phyloP scores from a whole-genome alignment of 495 filamentous ascomycete species.

The Aspergillus kassunensis region DNA sequence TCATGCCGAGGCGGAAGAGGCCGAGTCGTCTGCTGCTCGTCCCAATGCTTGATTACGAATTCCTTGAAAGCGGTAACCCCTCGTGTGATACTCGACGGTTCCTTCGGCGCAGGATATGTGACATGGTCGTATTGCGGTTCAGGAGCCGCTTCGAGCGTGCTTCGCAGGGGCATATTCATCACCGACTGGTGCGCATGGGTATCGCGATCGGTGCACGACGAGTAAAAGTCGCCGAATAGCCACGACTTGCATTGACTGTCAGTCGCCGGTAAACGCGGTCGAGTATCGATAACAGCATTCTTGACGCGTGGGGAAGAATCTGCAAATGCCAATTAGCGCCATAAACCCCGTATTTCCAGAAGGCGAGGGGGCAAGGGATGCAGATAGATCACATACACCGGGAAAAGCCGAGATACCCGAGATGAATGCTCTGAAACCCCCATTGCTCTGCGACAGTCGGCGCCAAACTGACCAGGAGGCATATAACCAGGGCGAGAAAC shows the following conservation, averaged over 20 bases:
- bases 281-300: slow-evolving; percentile 16
- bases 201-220: slow-evolving; percentile 6
- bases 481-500: slow-evolving; percentile 35
- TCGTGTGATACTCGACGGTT: slow-evolving; percentile 28
- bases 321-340: slow-evolving; percentile 2
- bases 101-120: slow-evolving; percentile 19
- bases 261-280: slow-evolving; percentile 10
- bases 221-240: slow-evolving; percentile 11
- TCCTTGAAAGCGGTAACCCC: slow-evolving; percentile 34
- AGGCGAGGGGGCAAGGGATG: not conserved
- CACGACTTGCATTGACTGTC: slow-evolving; percentile 16
- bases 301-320: slow-evolving; percentile 15
- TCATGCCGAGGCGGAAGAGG: slow-evolving; percentile 24
- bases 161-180: slow-evolving; percentile 12
- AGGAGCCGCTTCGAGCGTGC: slow-evolving; percentile 19
- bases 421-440: slow-evolving; percentile 27
- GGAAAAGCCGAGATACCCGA: slow-evolving; percentile 29
- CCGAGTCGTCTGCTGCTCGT: slow-evolving; percentile 26
- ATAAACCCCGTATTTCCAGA: not conserved
- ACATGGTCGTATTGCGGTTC: slow-evolving; percentile 21
- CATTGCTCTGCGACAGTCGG: slow-evolving; percentile 31
- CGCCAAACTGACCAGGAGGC: slow-evolving; percentile 35
- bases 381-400: slow-evolving; percentile 26
- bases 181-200: slow-evolving; percentile 10
- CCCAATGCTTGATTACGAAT: slow-evolving; percentile 29